Percentiles rank a stretch among this genome's conserved stretches.
Evolutionary conservation across 2,329 filamentous ascomycete species (phyloP).

Genomic region (Phyllosticta capitalensis): DNA sequence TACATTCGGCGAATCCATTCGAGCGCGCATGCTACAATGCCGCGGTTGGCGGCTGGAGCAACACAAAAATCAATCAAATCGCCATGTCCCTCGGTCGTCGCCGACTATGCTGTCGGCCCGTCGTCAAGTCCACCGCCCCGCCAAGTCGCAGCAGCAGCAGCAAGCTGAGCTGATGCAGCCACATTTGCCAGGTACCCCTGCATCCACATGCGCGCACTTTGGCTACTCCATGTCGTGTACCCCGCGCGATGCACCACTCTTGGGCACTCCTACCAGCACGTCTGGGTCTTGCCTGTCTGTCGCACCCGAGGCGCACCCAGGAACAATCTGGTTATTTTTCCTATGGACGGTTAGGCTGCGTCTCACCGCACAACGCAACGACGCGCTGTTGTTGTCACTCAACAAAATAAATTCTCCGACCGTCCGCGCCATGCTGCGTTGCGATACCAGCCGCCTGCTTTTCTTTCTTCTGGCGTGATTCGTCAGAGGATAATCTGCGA

Average conservation of each 20-base stretch:
- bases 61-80: background rate
- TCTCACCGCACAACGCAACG: background rate
- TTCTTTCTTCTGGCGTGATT: background rate
- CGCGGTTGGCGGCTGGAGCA: background rate
- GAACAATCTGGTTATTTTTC: background rate
- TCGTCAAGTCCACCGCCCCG: background rate
- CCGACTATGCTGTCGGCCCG: background rate
- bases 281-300: background rate
- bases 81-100: background rate
- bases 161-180: background rate
- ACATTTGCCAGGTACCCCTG: background rate
- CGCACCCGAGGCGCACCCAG: background rate
- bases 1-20: background rate
- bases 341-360: background rate
- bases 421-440: background rate
- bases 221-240: background rate
- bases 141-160: background rate
- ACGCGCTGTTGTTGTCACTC: background rate
- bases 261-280: background rate
- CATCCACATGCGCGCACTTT: background rate
- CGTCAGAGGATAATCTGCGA: background rate
- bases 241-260: background rate
- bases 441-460: background rate
- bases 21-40: background rate
- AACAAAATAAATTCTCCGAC: background rate